Base-by-base conservation (phyloP, 305 asterid genomes). In the Solanum hybrid region DNA sequence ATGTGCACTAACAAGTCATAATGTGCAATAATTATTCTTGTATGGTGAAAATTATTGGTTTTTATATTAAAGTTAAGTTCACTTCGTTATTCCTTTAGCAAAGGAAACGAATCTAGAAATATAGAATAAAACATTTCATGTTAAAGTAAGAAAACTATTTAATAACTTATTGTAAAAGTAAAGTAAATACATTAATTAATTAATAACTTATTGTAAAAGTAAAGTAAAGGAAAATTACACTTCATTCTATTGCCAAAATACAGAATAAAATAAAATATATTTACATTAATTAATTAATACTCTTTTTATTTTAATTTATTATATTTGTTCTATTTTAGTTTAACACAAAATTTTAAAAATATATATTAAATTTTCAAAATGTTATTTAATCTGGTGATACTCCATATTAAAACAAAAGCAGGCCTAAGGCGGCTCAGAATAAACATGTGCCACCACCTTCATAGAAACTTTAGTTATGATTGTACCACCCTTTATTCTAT, bases 61-160 rank as follows among this genome's bases (percentile, higher is more conserved):
- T 79, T 12, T 36, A 29, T n/a, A 12, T 12, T 4, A 79, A 38
- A 24, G 22, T 1, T 22, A 79, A 12, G 60, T 80, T 80, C 64
- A 38, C 35, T 12, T 24, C 34, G 51, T 26, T 7, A 42, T 42
- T 35, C 71, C 27, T 42, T 16, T 31, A 31, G 31, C 22, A 20
- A 85, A 56, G 76, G 51, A 56, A 84, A 56, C 4, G 88, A 85
- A 85, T 85, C n/a, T 85, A 85, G 51, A 56, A 85, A 85, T 85
- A 10, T 56, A 56, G 51, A 56, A 85, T 6, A 56, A 51, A 29
- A 9, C 10, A 38, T 51, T 51, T 84, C 75, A 84, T 31, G 75
- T 84, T 56, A 56, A 56, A 10, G 76, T 20, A 32, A 80, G 69
- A 7, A 26, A 85, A 85, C 87, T 11, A 85, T 2, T 84, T 16